phyloP scores from a whole-genome alignment of 192 early-diverging fungal species.

The Mortierella hygrophila region DNA sequence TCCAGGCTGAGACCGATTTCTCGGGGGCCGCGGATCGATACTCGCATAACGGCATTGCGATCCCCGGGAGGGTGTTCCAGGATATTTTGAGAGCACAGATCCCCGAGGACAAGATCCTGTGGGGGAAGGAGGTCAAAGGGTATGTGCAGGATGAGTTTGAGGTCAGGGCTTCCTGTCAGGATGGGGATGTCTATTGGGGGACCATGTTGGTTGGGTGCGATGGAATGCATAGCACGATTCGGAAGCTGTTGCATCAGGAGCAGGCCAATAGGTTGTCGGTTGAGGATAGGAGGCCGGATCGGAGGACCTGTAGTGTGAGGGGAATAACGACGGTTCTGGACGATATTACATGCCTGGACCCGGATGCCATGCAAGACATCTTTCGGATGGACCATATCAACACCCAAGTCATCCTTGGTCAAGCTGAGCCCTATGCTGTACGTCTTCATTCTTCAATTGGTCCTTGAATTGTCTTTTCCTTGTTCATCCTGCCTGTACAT shows the following conservation, averaged over 20 bases:
- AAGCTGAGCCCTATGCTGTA: constrained; percentile 11
- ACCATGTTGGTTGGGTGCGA: constrained; percentile 14
- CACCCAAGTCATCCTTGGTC: constrained; percentile 18
- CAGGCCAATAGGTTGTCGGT: not conserved
- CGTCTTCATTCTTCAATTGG: not conserved
- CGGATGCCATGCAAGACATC: not conserved
- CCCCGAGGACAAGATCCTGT: constrained; percentile 19
- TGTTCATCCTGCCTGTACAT: not conserved
- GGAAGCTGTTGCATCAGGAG: constrained; percentile 8
- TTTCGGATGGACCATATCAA: constrained; percentile 3
- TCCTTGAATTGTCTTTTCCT: not conserved
- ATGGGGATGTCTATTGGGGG: constrained; percentile 2
- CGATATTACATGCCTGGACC: not conserved
- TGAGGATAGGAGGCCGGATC: not conserved
- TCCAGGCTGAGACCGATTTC: not conserved
- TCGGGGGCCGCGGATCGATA: not conserved
- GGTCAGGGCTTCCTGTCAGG: constrained; percentile 18
- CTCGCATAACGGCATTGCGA: constrained; percentile 4
- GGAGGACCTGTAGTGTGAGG: not conserved
- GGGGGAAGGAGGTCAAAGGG: not conserved
- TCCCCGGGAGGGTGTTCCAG: constrained; percentile 3
- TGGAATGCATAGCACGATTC: not conserved
- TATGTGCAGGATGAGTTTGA: constrained; percentile 4
- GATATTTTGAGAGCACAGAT: constrained; percentile 18
- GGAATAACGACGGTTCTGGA: not conserved